These are phyloP conservation scores for Trypanosomatidae sp. DNA, from an alignment of 208 protist genomes.

Conservation along the genomic window DNA sequence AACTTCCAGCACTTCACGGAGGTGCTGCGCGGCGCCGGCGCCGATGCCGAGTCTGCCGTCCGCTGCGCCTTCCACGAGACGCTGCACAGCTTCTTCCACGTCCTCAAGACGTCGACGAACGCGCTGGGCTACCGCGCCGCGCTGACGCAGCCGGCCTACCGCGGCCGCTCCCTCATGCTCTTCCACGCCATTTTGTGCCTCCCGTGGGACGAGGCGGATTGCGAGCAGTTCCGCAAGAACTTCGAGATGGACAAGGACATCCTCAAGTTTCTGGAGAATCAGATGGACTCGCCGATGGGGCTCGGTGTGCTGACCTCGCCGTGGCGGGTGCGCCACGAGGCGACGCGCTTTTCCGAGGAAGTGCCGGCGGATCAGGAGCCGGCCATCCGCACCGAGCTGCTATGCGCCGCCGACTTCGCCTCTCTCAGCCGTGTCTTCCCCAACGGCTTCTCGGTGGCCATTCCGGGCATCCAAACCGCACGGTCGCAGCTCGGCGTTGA, in stretches of 20 bases:
- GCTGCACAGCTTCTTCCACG: slow-evolving; percentile 34
- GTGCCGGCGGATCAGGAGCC: slow-evolving; percentile 30
- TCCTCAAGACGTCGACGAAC: slow-evolving; percentile 23
- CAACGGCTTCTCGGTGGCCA: slow-evolving; percentile 83
- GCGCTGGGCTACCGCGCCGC: slow-evolving; percentile 35
- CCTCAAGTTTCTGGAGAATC: slow-evolving; percentile 55
- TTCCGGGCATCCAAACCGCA: slow-evolving; percentile 65
- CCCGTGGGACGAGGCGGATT: slow-evolving; percentile 81
- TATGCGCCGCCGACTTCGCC: slow-evolving; percentile 58
- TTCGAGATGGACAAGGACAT: slow-evolving; percentile 44
- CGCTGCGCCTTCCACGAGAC: slow-evolving; percentile 67
- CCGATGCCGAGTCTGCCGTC: slow-evolving; percentile 62
- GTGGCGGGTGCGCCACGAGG: slow-evolving; percentile 38
- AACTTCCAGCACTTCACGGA: slow-evolving; percentile 65
- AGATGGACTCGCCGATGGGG: slow-evolving; percentile 57
- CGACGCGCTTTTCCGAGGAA: slow-evolving; percentile 4
- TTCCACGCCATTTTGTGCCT: slow-evolving; percentile 79
- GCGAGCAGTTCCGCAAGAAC: slow-evolving; percentile 58
- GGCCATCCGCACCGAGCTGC: slow-evolving; percentile 41
- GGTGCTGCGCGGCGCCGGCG: slow-evolving; percentile 59
- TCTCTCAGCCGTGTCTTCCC: slow-evolving; percentile 74
- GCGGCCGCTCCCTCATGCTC: slow-evolving; percentile 53
- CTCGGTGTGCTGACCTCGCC: slow-evolving; percentile 44
- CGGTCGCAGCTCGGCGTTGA: slow-evolving; percentile 60
- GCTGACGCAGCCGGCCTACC: slow-evolving; percentile 40